Evolutionary conservation across 148 eudicot species (phyloP).

Genomic region (Chenopodium suecicum): DNA sequence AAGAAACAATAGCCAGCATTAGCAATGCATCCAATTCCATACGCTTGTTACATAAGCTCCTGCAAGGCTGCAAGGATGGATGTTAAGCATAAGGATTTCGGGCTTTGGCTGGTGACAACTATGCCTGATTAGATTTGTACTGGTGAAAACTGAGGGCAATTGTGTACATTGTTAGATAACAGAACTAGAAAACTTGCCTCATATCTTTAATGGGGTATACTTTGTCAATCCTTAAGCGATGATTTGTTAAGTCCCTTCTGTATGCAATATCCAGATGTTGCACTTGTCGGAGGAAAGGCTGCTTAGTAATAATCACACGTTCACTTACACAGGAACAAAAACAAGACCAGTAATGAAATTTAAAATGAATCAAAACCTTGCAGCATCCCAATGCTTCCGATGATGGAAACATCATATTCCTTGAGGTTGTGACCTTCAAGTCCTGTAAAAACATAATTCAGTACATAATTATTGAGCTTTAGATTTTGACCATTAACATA

Average conservation of each 20-base stretch:
- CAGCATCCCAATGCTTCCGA: background rate
- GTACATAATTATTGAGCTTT: background rate
- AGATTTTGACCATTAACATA: too few species aligned
- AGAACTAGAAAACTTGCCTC: background rate
- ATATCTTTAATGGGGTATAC: background rate
- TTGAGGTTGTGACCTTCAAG: background rate
- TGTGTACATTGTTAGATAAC: background rate
- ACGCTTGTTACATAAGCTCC: background rate
- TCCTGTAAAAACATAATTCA: background rate
- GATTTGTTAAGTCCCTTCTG: background rate
- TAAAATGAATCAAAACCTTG: background rate
- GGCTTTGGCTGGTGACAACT: background rate
- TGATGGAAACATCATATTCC: background rate
- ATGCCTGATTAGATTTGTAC: too few species aligned
- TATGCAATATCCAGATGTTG: background rate
- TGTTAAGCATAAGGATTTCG: background rate
- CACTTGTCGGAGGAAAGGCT: background rate
- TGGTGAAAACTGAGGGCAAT: background rate
- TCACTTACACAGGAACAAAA: background rate
- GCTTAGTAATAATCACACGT: background rate
- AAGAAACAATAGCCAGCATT: constrained; percentile 2
- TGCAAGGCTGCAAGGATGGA: constrained; percentile 4
- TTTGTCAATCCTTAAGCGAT: background rate
- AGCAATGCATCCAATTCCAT: background rate
- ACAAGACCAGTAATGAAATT: background rate